These are phyloP conservation scores for Lactarius quietus DNA, from an alignment of 768 basidiomycete species.

Conservation along the genomic window DNA sequence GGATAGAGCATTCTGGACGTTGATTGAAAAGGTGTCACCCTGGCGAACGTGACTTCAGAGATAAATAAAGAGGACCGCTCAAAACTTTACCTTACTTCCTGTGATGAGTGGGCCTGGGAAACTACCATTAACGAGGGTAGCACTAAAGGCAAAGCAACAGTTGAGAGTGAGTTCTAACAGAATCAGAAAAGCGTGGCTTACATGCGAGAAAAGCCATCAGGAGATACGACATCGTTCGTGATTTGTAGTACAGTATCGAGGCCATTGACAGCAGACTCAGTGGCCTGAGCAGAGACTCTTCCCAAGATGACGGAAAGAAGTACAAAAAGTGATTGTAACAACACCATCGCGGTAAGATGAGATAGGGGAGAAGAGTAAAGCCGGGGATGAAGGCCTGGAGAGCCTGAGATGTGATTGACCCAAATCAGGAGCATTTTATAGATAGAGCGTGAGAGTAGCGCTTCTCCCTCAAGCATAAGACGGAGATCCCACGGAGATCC, in stretches of 20 bases:
- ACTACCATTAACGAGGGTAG: constrained; percentile 40
- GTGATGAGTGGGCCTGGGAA: constrained; percentile 46
- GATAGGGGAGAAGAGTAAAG: no score
- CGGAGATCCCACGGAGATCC: no score
- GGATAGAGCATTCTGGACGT: constrained; percentile 42
- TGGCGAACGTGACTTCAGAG: constrained; percentile 28
- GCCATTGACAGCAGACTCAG: constrained; percentile 28
- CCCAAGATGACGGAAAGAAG: constrained; percentile 6
- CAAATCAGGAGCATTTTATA: no score
- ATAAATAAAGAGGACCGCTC: not conserved
- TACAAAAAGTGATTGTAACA: not conserved
- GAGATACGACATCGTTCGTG: constrained; percentile 20
- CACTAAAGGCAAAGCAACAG: constrained; percentile 26
- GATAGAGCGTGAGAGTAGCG: no score
- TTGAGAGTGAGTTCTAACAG: no score
- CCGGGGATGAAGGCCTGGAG: not conserved
- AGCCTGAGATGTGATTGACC: not conserved
- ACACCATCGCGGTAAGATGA: not conserved
- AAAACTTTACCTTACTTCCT: constrained; percentile 31
- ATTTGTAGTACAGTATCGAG: constrained; percentile 27
- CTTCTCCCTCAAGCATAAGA: no score
- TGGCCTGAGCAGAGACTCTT: constrained; percentile 8
- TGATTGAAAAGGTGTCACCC: constrained; percentile 40
- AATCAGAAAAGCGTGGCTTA: not conserved
- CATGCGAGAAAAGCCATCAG: constrained; percentile 27